Conservation (phyloP, 306 rosid species). For the Luffa aegyptiaca region DNA sequence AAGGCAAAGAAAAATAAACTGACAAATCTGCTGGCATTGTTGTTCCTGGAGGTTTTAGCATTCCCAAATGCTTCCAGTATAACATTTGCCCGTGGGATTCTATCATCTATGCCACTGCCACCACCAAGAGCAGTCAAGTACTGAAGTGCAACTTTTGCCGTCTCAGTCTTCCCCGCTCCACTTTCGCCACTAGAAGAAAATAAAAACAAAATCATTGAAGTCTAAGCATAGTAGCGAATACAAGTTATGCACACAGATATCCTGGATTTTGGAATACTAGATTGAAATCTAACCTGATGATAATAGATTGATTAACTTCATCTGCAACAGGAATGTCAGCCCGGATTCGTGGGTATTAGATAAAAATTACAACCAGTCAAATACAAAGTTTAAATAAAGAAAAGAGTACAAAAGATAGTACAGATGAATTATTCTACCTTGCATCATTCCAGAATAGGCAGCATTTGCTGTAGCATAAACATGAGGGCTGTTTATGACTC, state of each 20-base stretch:
- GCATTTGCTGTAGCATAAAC: conserved; percentile 62
- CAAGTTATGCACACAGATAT: background rate
- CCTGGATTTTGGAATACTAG: background rate
- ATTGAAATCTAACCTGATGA: conserved; percentile 61
- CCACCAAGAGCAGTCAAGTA: conserved; percentile 79
- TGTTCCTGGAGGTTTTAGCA: conserved; percentile 79
- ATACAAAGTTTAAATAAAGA: background rate
- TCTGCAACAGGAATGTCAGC: conserved; percentile 43
- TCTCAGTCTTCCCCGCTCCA: conserved; percentile 95
- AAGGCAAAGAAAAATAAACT: conserved; percentile 34
- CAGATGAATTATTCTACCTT: conserved; percentile 33
- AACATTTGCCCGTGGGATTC: conserved; percentile 56
- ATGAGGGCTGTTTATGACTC: conserved; percentile 53
- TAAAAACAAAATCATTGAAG: background rate
- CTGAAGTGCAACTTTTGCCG: conserved; percentile 80
- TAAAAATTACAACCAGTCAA: conserved; percentile 6
- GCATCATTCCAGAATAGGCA: conserved; percentile 80
- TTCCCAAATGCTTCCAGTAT: conserved; percentile 92
- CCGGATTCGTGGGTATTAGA: conserved; percentile 20
- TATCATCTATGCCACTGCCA: conserved; percentile 53
- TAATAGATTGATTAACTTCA: conserved; percentile 77
- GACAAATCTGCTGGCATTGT: conserved; percentile 93
- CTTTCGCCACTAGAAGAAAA: conserved; percentile 77
- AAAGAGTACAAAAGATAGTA: background rate
- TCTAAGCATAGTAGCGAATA: background rate